Evolutionary conservation across 805 yeast species (phyloP).

Genomic region (Priceomyces haplophilus): DNA sequence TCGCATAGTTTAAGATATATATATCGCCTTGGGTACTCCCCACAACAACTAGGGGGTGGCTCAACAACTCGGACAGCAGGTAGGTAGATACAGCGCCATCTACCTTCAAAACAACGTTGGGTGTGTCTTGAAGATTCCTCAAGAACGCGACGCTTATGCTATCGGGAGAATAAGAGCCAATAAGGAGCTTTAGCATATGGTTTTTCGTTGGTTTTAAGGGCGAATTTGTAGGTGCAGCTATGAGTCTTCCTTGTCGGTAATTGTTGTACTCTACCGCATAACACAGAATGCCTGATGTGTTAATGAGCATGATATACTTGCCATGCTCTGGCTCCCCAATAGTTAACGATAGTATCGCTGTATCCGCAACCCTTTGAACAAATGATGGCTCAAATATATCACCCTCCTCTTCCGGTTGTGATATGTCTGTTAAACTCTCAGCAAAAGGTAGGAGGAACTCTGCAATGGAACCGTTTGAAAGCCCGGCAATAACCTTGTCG

Average conservation of each 20-base stretch:
- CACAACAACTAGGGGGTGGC: slow-evolving; percentile 36
- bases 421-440: background rate
- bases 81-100: slow-evolving; percentile 30
- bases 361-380: slow-evolving; percentile 27
- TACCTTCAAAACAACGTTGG: slow-evolving; percentile 25
- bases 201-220: slow-evolving; percentile 29
- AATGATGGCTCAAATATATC: slow-evolving; percentile 31
- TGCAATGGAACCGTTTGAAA: slow-evolving; percentile 55
- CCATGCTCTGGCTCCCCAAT: slow-evolving; percentile 21
- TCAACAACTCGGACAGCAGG: slow-evolving; percentile 28
- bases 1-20: slow-evolving; percentile 33
- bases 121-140: slow-evolving; percentile 34
- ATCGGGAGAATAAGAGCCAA: slow-evolving; percentile 28
- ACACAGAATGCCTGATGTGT: slow-evolving; percentile 28
- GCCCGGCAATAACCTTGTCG: slow-evolving; percentile 52
- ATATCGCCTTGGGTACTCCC: slow-evolving; percentile 38
- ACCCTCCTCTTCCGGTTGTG: slow-evolving; percentile 8
- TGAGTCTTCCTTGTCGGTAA: slow-evolving; percentile 25
- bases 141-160: slow-evolving; percentile 26
- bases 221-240: slow-evolving; percentile 22
- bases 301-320: slow-evolving; percentile 24
- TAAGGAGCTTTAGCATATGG: slow-evolving; percentile 21
- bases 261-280: slow-evolving; percentile 25
- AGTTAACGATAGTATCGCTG: slow-evolving; percentile 26
- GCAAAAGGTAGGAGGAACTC: slow-evolving; percentile 47